A percentile compares a stretch with the other conserved stretches of the same genome.
phyloP scores from a whole-genome alignment of 169 alveolate species.

The Cryptosporidium sp. region DNA sequence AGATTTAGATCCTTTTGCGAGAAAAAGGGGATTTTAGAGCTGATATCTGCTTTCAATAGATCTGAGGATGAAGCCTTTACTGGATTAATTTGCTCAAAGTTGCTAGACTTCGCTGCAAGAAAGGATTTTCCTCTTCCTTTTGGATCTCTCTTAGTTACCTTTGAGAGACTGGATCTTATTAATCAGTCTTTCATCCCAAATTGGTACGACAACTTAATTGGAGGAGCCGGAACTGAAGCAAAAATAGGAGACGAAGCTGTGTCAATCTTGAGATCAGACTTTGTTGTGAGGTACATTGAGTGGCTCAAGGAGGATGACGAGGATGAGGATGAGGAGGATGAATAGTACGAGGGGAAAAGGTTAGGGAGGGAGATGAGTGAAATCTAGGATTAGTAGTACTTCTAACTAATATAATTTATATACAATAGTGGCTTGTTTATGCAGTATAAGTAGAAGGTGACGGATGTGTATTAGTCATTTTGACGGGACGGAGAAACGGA shows the following conservation, averaged over 20 bases:
- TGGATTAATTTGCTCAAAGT: constrained; percentile 9
- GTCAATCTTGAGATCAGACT: constrained; percentile 32
- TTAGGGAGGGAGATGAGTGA: not conserved
- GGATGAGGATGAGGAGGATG: not conserved
- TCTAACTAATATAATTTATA: not conserved
- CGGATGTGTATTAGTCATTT: not conserved
- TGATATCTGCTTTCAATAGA: constrained; percentile 46
- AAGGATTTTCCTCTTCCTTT: not conserved
- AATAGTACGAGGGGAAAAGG: not conserved
- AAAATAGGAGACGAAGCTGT: not conserved
- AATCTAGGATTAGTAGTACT: not conserved
- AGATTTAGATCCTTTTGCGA: constrained; percentile 20
- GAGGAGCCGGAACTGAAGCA: not conserved
- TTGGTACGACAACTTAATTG: constrained; percentile 37
- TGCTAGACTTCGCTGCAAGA: not conserved
- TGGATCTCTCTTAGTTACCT: constrained; percentile 64
- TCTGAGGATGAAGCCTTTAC: constrained; percentile 36
- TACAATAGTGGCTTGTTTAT: not conserved
- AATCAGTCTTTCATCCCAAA: constrained; percentile 41
- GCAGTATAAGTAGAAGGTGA: not conserved
- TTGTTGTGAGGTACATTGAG: constrained; percentile 29
- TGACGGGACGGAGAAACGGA: constrained; percentile 14
- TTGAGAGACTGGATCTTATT: constrained; percentile 40
- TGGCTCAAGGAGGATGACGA: constrained; percentile 57
- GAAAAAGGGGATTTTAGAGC: constrained; percentile 27